Conservation (phyloP, 805 yeast species). For the Metschnikowia gelsemii region DNA sequence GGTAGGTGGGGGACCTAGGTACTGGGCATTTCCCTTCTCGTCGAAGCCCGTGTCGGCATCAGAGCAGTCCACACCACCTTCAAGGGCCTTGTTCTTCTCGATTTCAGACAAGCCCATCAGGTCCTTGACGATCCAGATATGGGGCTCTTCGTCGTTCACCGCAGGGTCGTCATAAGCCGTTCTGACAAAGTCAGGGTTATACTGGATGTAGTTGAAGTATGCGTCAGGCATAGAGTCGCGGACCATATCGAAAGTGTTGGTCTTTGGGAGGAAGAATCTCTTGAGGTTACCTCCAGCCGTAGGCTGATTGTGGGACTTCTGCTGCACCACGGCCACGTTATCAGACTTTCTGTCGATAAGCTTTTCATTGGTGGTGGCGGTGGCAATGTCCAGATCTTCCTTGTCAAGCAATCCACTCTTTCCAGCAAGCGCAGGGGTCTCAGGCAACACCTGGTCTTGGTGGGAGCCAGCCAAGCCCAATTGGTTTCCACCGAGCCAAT, state of each 20-base stretch:
- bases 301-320: background rate
- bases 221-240: slow-evolving; percentile 45
- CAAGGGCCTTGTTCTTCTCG: slow-evolving; percentile 56
- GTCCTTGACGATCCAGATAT: slow-evolving; percentile 72
- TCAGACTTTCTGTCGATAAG: slow-evolving; percentile 2
- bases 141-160: slow-evolving; percentile 55
- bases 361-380: slow-evolving; percentile 15
- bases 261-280: slow-evolving; percentile 45
- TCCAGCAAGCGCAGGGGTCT: slow-evolving; percentile 2
- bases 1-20: slow-evolving; percentile 68
- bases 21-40: slow-evolving; percentile 55
- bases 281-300: slow-evolving; percentile 12
- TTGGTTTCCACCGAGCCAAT: slow-evolving; percentile 46
- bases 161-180: slow-evolving; percentile 57
- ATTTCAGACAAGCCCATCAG: slow-evolving; percentile 62
- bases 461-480: slow-evolving; percentile 29
- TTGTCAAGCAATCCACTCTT: slow-evolving; percentile 1
- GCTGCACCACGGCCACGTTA: slow-evolving; percentile 4
- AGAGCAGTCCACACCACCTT: slow-evolving; percentile 51
- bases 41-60: slow-evolving; percentile 58
- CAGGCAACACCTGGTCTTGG: slow-evolving; percentile 18
- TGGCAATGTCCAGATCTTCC: slow-evolving; percentile 17
- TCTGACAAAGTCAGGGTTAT: slow-evolving; percentile 40
- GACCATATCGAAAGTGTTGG: slow-evolving; percentile 46
- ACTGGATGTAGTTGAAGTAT: slow-evolving; percentile 42